These are phyloP conservation scores for Scalesia atractyloides DNA, from an alignment of 129 eudicot species.

Conservation along the genomic window DNA sequence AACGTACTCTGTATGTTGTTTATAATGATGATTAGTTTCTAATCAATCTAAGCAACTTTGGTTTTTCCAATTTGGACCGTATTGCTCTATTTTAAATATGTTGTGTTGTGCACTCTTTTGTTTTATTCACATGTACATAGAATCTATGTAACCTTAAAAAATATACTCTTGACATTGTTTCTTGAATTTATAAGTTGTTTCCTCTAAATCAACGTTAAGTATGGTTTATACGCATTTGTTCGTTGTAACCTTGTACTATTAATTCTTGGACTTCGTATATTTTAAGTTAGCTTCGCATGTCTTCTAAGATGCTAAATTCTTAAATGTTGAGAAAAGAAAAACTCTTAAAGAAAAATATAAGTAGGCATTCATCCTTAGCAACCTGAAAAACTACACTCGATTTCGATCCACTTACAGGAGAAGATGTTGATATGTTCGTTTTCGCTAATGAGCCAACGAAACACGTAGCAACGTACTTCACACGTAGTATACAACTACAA, in stretches of 20 bases:
- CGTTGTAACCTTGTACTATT: neutral
- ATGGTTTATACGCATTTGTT: neutral
- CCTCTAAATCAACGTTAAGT: neutral
- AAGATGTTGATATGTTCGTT: too few species aligned
- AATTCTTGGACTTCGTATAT: too few species aligned
- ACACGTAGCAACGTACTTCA: too few species aligned
- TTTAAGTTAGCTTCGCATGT: too few species aligned
- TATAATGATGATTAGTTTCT: neutral
- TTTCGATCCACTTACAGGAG: too few species aligned
- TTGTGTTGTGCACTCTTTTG: neutral
- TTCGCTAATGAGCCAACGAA: too few species aligned
- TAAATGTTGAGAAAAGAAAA: too few species aligned
- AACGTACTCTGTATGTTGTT: constrained; percentile 6
- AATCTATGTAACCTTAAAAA: neutral
- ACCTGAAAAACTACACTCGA: too few species aligned
- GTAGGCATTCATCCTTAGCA: too few species aligned
- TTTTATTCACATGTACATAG: neutral
- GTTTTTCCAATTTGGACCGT: neutral
- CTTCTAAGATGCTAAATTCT: too few species aligned
- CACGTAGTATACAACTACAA: too few species aligned
- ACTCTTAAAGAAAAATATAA: too few species aligned
- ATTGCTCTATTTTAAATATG: neutral
- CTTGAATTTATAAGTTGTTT: neutral
- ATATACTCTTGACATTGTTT: neutral
- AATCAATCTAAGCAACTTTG: neutral